Conservation (phyloP, 2,329 filamentous ascomycete species). For the Blumeria graminis region DNA sequence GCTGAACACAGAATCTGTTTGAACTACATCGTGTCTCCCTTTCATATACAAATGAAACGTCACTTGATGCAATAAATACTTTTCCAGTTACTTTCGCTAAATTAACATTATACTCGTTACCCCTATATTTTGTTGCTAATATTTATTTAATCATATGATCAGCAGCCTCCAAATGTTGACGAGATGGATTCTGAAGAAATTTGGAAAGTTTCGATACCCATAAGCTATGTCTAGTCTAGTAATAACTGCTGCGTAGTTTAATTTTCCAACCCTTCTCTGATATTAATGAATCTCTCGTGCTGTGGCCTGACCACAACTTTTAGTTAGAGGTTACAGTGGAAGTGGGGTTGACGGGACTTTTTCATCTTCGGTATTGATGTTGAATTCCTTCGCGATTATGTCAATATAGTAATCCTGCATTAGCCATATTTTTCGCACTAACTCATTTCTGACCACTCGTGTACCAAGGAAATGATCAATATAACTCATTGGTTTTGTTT, state of each 20-base stretch:
- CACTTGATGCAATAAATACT: neutral
- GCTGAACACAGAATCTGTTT: neutral
- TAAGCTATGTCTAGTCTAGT: neutral
- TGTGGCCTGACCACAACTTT: neutral
- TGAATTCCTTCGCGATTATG: neutral
- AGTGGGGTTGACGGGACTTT: neutral
- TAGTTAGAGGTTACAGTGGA: neutral
- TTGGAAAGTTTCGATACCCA: neutral
- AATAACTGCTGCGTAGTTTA: neutral
- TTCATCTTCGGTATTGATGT: neutral
- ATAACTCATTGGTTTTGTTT: neutral
- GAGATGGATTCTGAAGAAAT: neutral
- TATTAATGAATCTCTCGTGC: neutral
- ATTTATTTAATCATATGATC: neutral
- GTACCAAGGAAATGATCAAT: neutral
- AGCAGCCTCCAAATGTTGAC: neutral
- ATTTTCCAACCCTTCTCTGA: neutral
- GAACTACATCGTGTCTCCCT: neutral
- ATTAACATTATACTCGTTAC: neutral
- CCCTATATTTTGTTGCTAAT: neutral
- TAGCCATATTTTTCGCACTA: neutral
- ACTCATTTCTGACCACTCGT: neutral
- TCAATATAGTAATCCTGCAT: neutral
- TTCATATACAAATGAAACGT: neutral
- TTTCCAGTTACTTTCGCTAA: neutral